phyloP scores from a whole-genome alignment of 225 moss, liverwort and hornwort genomes.

The Polytrichum commune region DNA sequence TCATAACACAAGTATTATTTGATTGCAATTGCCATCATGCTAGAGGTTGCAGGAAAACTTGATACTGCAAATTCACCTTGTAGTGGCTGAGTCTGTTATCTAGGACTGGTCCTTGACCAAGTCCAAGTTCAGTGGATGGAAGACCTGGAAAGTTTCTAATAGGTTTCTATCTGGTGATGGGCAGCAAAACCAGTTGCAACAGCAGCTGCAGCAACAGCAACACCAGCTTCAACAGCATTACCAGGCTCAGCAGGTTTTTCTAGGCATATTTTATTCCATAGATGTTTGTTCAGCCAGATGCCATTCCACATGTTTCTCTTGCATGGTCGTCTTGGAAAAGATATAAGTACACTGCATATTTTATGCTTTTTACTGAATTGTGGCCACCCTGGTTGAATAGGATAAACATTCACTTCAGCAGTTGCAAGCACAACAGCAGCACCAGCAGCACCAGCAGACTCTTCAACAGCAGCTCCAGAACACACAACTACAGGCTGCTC shows the following conservation, averaged over 20 bases:
- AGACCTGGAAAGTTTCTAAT: too few relatives aligned
- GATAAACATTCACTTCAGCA: slow-evolving; percentile 60
- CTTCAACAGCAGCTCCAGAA: slow-evolving; percentile 80
- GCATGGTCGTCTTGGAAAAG: slow-evolving; percentile 1
- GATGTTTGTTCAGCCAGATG: neutral
- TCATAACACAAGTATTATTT: too few relatives aligned
- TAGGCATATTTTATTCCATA: too few relatives aligned
- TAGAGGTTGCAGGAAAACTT: too few relatives aligned
- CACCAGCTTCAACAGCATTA: slow-evolving; percentile 72
- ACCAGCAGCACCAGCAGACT: slow-evolving; percentile 79
- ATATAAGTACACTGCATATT: too few relatives aligned
- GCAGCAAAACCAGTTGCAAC: slow-evolving; percentile 63
- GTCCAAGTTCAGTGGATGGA: too few relatives aligned
- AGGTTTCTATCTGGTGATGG: neutral
- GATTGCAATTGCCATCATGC: too few relatives aligned
- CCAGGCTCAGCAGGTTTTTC: slow-evolving; percentile 38
- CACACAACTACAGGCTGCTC: slow-evolving; percentile 63
- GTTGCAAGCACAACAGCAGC: slow-evolving; percentile 69
- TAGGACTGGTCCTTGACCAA: too few relatives aligned
- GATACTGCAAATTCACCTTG: too few relatives aligned
- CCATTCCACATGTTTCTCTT: neutral
- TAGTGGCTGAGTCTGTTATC: too few relatives aligned
- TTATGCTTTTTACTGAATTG: too few relatives aligned
- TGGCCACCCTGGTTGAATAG: slow-evolving; percentile 13
- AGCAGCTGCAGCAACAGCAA: slow-evolving; percentile 57